Base-by-base conservation (phyloP, 345 rosid species). In the Gossypium thurberi region DNA sequence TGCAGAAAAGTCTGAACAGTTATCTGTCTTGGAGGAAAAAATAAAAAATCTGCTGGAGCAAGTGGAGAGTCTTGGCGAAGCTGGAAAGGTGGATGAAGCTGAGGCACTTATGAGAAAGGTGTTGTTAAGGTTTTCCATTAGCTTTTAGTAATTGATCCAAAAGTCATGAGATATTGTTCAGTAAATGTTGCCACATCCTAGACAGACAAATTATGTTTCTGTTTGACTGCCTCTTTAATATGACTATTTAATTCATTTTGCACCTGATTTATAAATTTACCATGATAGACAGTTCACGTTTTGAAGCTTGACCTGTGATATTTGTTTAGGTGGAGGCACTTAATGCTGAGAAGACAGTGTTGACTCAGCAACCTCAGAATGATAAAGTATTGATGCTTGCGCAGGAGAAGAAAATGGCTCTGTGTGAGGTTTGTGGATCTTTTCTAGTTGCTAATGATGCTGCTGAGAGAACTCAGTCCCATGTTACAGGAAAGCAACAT, bases 101-200 rank as follows among this genome's bases (percentile, higher is more conserved):
- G 98, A 95, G 86, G 98, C 98, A 52, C 90, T 95, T 7, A 95
- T 95, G 99, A 92, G 89, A 81, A 95, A 92, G 98, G 99, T 95
- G 77, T 5, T 72, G 25, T 69, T 70, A 64, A 64, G 47, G n/a
- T 8, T 57, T 23, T 42, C 10, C 58, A 18, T 53, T 20, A 2
- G 9, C 53, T 10, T 5, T 42, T 48, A 59, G 23, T 50, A 17
- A 25, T 53, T 42, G 26, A 43, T 67, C 21, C 7, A 47, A 48
- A 42, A 65, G 6, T 65, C 15, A 6, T 44, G 33, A 65, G n/a
- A 43, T 44, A 11, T 46, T 18, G 50, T 14, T 11, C 50, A 1
- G 37, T 20, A 2, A 64, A 40, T 64, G 50, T 64, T 64, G 69
- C 8, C 51, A 9, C 26, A 43, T 65, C 28, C 17, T 10, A 15